Percentiles rank a stretch among this genome's conserved stretches.
Conservation (phyloP, 768 basidiomycete species). For the Collybiopsis confluens region DNA sequence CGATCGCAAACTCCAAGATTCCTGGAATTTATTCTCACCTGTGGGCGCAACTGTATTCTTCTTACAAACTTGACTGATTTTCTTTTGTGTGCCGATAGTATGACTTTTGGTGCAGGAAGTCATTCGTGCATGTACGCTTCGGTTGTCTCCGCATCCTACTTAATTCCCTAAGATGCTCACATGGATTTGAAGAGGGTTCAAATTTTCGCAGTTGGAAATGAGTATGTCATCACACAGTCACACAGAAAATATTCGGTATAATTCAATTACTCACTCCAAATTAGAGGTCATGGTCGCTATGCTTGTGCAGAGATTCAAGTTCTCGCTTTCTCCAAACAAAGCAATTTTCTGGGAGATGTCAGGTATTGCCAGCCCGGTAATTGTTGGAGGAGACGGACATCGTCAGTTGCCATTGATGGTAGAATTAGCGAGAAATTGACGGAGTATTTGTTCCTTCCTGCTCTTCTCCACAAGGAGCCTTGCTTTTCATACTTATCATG, state of each 20-base stretch:
- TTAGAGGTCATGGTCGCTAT: constrained; percentile 5
- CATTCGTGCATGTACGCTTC: constrained; percentile 4
- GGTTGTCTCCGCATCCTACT: too few relatives aligned
- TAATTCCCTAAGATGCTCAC: not conserved
- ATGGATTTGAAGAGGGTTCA: constrained; percentile 4
- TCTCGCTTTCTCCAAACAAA: not conserved
- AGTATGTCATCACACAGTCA: too few relatives aligned
- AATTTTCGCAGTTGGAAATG: constrained; percentile 10
- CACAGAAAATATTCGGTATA: not conserved
- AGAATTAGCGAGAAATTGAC: too few relatives aligned
- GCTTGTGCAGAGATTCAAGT: constrained; percentile 5
- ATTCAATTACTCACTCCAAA: not conserved
- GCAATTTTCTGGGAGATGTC: constrained; percentile 9
- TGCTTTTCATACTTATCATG: too few relatives aligned
- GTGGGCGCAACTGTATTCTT: constrained; percentile 17
- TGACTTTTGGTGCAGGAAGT: constrained; percentile 39
- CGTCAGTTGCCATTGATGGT: not conserved
- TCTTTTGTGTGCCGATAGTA: constrained; percentile 19
- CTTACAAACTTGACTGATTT: not conserved
- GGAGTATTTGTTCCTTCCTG: too few relatives aligned
- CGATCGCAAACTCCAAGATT: constrained; percentile 26
- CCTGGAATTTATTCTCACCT: constrained; percentile 32
- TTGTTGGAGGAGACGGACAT: not conserved
- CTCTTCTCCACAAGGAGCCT: too few relatives aligned
- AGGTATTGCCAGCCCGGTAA: not conserved